phyloP scores from a whole-genome alignment of 306 rosid genomes.

The Vigna nakashimae region DNA sequence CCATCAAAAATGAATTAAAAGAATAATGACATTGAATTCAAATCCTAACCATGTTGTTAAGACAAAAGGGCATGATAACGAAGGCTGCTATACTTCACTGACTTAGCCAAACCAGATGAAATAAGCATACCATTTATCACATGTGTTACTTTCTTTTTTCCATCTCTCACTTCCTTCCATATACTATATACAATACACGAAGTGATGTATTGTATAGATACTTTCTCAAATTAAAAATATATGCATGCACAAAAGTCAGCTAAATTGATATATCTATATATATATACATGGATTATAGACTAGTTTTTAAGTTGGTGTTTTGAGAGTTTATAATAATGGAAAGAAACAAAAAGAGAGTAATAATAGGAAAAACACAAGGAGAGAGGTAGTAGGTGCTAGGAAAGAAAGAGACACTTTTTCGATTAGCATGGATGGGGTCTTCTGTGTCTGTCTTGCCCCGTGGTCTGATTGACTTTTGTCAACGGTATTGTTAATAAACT shows the following conservation, averaged over 20 bases:
- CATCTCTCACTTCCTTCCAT: neutral
- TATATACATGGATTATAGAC: neutral
- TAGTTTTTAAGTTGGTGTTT: neutral
- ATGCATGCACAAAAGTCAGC: slow-evolving; percentile 54
- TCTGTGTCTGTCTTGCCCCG: slow-evolving; percentile 31
- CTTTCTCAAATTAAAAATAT: neutral
- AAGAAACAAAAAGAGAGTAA: neutral
- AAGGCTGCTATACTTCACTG: slow-evolving; percentile 23
- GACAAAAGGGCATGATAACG: neutral
- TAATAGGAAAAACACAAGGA: slow-evolving; percentile 11
- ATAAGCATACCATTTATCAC: neutral
- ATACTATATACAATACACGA: neutral
- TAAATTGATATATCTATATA: neutral
- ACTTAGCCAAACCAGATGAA: slow-evolving; percentile 1
- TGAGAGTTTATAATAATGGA: neutral
- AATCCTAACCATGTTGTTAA: neutral
- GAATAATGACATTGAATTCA: slow-evolving; percentile 32
- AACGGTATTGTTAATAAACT: slow-evolving; percentile 51
- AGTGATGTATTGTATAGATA: neutral
- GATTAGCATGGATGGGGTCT: slow-evolving; percentile 14
- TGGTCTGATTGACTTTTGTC: slow-evolving; percentile 62
- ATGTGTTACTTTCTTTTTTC: neutral
- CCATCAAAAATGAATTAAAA: slow-evolving; percentile 35
- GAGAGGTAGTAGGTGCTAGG: slow-evolving; percentile 37
- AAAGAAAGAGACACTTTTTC: slow-evolving; percentile 45